Evolutionary conservation across 257 asterid species (phyloP), one percentile per base, ranked within the genome.

Genomic region (Salvia splendens): DNA sequence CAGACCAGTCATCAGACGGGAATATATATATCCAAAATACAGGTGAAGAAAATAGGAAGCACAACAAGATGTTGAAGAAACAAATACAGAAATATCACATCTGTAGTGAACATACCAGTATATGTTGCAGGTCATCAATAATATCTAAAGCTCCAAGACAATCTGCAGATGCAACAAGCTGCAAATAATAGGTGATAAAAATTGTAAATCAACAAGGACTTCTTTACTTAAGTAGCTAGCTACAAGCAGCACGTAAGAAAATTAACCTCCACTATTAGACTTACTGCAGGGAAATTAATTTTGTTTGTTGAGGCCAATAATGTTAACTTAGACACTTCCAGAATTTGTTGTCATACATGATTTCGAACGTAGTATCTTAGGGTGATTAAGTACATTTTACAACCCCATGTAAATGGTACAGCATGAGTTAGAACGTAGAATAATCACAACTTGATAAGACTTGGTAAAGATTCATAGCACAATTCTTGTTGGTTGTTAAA

Each of bases 91-190:
- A 59, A 47, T 36, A 52, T 28, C n/a, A 30, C 36, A 73, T 62
- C 16, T 75, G 62, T 52, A 43, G 46, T 56, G 65, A 43, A 79
- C 89, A 68, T 93, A 93, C 98, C 95, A 90, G 71, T 68, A 93
- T 84, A 63, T 88, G 92, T 66, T 88, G 97, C 86, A 93, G 83
- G 82, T 90, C 99, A 70, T 88, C 92, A n/a, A 81, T 88, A 63
- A 93, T 88, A 76, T 93, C 99, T 74, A 93, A 78, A 77, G 97
- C 97, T 77, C 99, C 97, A 67, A 95, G 91, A 85, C 99, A 93
- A 83, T 93, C 99, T 71, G 91, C 92, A 76, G 99, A 93, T 17
- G 95, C 83, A 68, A 93, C 95, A 79, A 93, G 99, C 99, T 89
- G 97, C 77, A 75, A 68, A 66, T 38, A 75, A 80, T 40, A 72